Conservation (phyloP, 2,329 filamentous ascomycete species). For the Arthrobotrys megalospora region DNA sequence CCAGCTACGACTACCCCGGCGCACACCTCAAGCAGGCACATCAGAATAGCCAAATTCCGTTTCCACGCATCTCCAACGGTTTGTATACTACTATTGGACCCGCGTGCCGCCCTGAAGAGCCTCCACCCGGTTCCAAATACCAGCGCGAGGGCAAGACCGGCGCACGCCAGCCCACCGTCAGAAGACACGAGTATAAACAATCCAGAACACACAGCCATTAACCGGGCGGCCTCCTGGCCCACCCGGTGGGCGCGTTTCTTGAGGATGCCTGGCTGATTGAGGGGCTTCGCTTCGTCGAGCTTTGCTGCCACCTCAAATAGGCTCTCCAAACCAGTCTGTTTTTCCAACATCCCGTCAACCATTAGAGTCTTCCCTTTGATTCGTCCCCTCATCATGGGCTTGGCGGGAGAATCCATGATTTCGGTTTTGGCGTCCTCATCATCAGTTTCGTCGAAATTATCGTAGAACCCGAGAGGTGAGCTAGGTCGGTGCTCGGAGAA, state of each 20-base stretch:
- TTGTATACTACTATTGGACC: constrained; percentile 16
- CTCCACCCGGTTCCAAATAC: constrained; percentile 39
- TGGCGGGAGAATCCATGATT: constrained; percentile 49
- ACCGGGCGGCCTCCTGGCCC: constrained; percentile 47
- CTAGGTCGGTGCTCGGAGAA: constrained; percentile 46
- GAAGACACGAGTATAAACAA: constrained; percentile 47
- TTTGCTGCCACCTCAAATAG: constrained; percentile 56
- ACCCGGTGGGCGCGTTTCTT: constrained; percentile 54
- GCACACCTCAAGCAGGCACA: constrained; percentile 46
- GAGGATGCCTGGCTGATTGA: constrained; percentile 54
- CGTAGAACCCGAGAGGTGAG: constrained; percentile 42
- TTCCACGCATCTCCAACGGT: constrained; percentile 42
- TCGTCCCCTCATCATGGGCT: constrained; percentile 13
- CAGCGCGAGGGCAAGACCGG: constrained; percentile 33
- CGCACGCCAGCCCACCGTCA: constrained; percentile 24
- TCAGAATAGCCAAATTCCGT: constrained; percentile 32
- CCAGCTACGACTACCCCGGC: constrained; percentile 28
- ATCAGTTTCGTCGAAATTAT: constrained; percentile 26
- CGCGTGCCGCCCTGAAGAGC: constrained; percentile 33
- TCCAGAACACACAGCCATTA: constrained; percentile 47
- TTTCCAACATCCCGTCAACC: constrained; percentile 41
- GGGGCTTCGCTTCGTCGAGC: constrained; percentile 49
- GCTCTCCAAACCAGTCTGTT: constrained; percentile 50
- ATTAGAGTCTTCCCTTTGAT: constrained; percentile 50
- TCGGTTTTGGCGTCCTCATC: constrained; percentile 52